Evolutionary conservation across 2,329 filamentous ascomycete species (phyloP).

Genomic region (Chaetomium olivaceum): DNA sequence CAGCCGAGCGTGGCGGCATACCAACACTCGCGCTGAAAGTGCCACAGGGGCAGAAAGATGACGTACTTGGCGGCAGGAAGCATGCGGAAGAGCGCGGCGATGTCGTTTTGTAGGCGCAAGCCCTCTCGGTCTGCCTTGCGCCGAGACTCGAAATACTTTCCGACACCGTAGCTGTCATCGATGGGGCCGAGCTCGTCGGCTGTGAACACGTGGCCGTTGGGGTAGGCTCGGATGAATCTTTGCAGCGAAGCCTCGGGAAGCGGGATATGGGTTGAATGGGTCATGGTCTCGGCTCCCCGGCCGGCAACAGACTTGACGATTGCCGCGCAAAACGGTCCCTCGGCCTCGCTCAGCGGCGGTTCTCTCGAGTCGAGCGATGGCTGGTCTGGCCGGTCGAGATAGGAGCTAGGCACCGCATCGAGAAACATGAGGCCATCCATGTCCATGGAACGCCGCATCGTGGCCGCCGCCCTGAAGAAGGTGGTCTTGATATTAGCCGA

Average conservation of each 20-base stretch:
- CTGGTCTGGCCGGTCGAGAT: slow-evolving; percentile 20
- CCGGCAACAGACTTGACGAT: slow-evolving; percentile 25
- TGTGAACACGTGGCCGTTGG: slow-evolving; percentile 30
- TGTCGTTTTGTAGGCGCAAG: slow-evolving; percentile 31
- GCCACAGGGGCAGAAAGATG: slow-evolving; percentile 42
- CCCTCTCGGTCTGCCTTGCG: slow-evolving; percentile 4
- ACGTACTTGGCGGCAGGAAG: slow-evolving; percentile 41
- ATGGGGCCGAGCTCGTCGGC: slow-evolving; percentile 31
- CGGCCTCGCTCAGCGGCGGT: background rate
- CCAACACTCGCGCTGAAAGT: slow-evolving; percentile 41
- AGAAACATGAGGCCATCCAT: slow-evolving; percentile 32
- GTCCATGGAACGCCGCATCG: slow-evolving; percentile 28
- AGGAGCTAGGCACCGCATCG: slow-evolving; percentile 31
- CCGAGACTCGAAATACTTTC: slow-evolving; percentile 22
- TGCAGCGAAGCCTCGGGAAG: slow-evolving; percentile 30
- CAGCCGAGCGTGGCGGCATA: slow-evolving; percentile 46
- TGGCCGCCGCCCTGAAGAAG: slow-evolving; percentile 29
- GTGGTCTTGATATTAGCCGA: slow-evolving; percentile 32
- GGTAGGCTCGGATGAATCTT: slow-evolving; percentile 30
- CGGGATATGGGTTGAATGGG: slow-evolving; percentile 25
- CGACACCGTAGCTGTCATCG: slow-evolving; percentile 29
- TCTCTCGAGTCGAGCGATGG: background rate
- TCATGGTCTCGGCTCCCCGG: slow-evolving; percentile 12
- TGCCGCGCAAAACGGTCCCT: slow-evolving; percentile 29
- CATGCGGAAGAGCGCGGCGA: slow-evolving; percentile 35